Evolutionary conservation across 1,284 basidiomycete genomes (phyloP), one percentile per base, ranked within the genome.

Genomic region (Afroboletus lepidellus): DNA sequence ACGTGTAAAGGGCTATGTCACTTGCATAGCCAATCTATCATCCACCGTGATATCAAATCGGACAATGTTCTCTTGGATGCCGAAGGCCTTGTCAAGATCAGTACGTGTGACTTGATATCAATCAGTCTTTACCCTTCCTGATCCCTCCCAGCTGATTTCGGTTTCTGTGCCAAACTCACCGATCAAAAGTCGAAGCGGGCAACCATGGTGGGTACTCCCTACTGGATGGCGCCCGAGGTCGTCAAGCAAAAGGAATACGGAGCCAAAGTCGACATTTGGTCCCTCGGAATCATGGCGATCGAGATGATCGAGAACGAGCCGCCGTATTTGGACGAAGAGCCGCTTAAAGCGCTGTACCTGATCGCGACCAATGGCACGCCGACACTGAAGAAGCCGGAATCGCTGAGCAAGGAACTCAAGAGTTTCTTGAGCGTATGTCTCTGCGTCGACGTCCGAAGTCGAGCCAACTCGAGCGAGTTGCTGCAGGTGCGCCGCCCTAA

Each of bases 241-340:
- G 95, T 99, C 66, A 98, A 98, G 77, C 94, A 98, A 71, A 98
- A 98, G 72, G 95, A 98, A 72, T 99, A 99, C 67, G 96, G 95
- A 25, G 91, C 95, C 37, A 99, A 98, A 72, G 96, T 99, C 25
- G 97, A 99, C 64, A 96, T 99, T 53, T 99, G 96, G 96, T 97
- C 94, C 4, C 78, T 98, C 12, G 96, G 96, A 6, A 98, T 98
- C 77, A 98, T 98, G 95, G 94, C 94, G 1, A 98, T 99, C 64
- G 96, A 99, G 75, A 99, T 99, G 96, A 98, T 99, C 63, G 97
- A 99, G 72, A 95, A 95, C 69, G 96, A 99, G 71, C 97, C 96
- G 3, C 96, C 97, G 3, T 99, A 99, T 70, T 79, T 98, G 41
- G 95, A 98, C 63, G 96, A 99, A 67, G 95, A 99, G 66, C 96